Percentiles rank a stretch among this genome's conserved stretches.
phyloP scores from a whole-genome alignment of 768 basidiomycete genomes.

The Serendipita vermifera region DNA sequence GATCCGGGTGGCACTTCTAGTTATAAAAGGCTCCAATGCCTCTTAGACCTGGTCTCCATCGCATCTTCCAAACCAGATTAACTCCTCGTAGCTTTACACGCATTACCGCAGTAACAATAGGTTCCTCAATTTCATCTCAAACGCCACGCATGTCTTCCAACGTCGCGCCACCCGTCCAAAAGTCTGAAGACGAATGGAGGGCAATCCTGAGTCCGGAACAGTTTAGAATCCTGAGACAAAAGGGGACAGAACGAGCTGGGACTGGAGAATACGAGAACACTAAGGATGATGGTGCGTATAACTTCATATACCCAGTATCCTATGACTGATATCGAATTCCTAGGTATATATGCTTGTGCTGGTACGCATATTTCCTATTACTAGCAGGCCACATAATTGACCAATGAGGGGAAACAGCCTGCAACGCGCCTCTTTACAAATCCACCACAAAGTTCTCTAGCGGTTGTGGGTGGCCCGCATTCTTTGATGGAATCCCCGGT shows the following conservation, averaged over 20 bases:
- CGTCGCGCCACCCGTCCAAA: slow-evolving; percentile 16
- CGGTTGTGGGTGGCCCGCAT: slow-evolving; percentile 96
- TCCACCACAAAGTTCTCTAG: slow-evolving; percentile 83
- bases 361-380: not conserved
- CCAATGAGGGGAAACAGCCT: slow-evolving; percentile 55
- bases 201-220: slow-evolving; percentile 70
- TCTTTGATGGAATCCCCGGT: slow-evolving; percentile 89
- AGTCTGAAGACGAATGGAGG: slow-evolving; percentile 73
- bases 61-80: too few relatives aligned
- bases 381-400: too few relatives aligned
- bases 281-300: slow-evolving; percentile 52
- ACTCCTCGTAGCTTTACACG: too few relatives aligned
- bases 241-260: slow-evolving; percentile 71
- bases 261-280: slow-evolving; percentile 73
- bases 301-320: slow-evolving; percentile 29
- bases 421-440: slow-evolving; percentile 74
- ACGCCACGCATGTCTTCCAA: not conserved
- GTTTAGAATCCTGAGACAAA: slow-evolving; percentile 74
- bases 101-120: too few relatives aligned
- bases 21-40: too few relatives aligned
- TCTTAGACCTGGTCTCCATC: too few relatives aligned
- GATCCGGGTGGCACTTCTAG: too few relatives aligned
- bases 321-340: not conserved
- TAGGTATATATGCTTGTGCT: slow-evolving; percentile 2
- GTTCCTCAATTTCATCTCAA: not conserved